phyloP scores from a whole-genome alignment of 179 eudicot genomes.

The Gypsophila paniculata region DNA sequence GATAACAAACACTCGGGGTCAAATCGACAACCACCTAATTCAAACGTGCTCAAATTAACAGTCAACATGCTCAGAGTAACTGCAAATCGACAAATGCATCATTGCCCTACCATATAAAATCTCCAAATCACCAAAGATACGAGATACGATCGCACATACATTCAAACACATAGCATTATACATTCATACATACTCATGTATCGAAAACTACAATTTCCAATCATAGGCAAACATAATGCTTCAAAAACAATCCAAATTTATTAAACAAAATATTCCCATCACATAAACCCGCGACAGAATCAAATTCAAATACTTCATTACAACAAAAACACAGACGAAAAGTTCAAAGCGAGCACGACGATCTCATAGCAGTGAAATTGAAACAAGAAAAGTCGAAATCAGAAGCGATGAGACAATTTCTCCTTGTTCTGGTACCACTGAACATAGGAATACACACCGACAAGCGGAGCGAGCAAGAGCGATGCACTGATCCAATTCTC shows the following conservation, averaged over 20 bases:
- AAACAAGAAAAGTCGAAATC: neutral
- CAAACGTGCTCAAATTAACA: no score
- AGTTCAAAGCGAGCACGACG: neutral
- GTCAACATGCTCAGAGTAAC: no score
- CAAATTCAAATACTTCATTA: neutral
- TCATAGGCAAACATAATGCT: neutral
- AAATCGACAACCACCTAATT: no score
- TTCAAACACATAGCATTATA: no score
- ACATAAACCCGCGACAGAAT: neutral
- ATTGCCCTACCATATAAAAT: no score
- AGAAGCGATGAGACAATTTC: constrained; percentile 35
- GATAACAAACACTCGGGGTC: no score
- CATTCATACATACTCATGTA: no score
- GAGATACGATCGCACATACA: neutral
- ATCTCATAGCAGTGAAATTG: no score
- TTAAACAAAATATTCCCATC: neutral
- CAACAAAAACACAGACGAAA: neutral
- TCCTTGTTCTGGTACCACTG: constrained; percentile 36
- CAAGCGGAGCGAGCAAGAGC: constrained; percentile 60
- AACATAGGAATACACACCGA: constrained; percentile 60
- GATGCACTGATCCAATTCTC: constrained; percentile 76
- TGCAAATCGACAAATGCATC: no score
- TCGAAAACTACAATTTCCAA: neutral
- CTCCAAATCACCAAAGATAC: no score
- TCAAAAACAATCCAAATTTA: constrained; percentile 5